These are phyloP conservation scores for Hypoxylon lienhwacheense DNA, from an alignment of 495 filamentous ascomycete genomes.

Conservation along the genomic window DNA sequence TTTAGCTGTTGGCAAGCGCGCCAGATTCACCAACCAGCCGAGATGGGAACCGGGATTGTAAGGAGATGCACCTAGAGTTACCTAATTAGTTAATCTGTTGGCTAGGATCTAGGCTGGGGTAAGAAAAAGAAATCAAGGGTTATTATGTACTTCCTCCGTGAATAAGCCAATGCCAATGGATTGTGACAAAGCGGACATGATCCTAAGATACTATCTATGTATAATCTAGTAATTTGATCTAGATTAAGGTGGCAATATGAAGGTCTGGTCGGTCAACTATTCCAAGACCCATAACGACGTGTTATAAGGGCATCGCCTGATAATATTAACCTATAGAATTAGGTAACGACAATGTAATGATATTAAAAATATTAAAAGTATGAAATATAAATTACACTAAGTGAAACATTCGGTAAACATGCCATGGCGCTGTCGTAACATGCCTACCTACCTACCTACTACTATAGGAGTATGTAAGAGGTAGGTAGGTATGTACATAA, in stretches of 20 bases:
- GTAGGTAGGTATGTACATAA: background rate
- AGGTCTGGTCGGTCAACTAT: conserved; percentile 5
- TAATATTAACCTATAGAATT: too few relatives aligned
- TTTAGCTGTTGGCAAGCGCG: conserved; percentile 22
- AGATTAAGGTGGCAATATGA: conserved; percentile 27
- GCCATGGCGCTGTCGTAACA: too few relatives aligned
- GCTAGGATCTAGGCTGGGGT: too few relatives aligned
- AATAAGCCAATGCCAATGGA: conserved; percentile 19
- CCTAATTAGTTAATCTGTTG: conserved; percentile 25
- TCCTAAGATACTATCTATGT: conserved; percentile 10
- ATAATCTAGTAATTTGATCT: conserved; percentile 14
- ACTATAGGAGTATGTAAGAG: too few relatives aligned
- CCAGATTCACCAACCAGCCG: conserved; percentile 23
- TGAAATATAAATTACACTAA: too few relatives aligned
- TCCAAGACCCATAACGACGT: too few relatives aligned
- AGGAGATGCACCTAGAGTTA: conserved; percentile 10
- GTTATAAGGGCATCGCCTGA: too few relatives aligned
- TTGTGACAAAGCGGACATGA: conserved; percentile 4
- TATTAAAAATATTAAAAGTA: too few relatives aligned
- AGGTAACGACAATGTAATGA: too few relatives aligned
- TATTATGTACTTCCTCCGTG: too few relatives aligned
- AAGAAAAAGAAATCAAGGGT: conserved; percentile 9
- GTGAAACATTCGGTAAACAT: too few relatives aligned
- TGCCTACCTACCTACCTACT: too few relatives aligned
- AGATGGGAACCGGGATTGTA: conserved; percentile 7